Evolutionary conservation across 176 grass and related monocot species (phyloP), one percentile per base, ranked within the genome.

Genomic region (Calamus simplicifolius): DNA sequence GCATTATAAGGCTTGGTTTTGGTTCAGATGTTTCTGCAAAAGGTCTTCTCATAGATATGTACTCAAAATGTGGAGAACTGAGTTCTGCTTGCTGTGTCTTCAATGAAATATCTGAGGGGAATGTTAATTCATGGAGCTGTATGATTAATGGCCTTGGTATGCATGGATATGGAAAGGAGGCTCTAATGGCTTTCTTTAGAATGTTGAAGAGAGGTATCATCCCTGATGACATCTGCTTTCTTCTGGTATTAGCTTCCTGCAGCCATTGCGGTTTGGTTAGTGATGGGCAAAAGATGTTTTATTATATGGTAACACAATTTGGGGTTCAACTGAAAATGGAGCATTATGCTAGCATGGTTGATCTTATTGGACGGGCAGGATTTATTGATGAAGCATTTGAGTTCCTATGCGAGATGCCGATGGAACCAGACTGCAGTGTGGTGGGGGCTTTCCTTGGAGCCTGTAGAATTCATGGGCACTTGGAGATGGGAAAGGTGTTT

Each of bases 11-110:
- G 49, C 49, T 51, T 65, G 62, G 62, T 51, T 65, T 65, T 23
- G 12, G 23, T 8, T 27, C 23, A 17, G 62, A 52, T 65, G 62
- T 51, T 52, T 65, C 62, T 18, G 21, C 52, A 28, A 52, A 21
- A 10, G 62, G 62, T 14, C 49, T 52, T 65, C 23, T 65, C 7
- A 27, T 65, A 50, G 62, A 65, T 6, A 65, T 65, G 62, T 65
- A 65, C 49, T 65, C 62, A 13, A 65, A 65, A 25, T 65, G 62
- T 65, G 62, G 62, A 18, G 62, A 65, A 23, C n/a, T 65, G 49
- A 6, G 23, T 18, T 52, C 62, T 52, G 62, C 62, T 65, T 49
- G 25, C 29, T 15, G 16, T 27, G 62, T 65, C 21, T 27, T 65
- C 62, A 52, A 6, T 18, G 48, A 28, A 23, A 27, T 51, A 23